Base-by-base conservation (phyloP, 331 rosid genomes). In the Pyracantha coccinea region DNA sequence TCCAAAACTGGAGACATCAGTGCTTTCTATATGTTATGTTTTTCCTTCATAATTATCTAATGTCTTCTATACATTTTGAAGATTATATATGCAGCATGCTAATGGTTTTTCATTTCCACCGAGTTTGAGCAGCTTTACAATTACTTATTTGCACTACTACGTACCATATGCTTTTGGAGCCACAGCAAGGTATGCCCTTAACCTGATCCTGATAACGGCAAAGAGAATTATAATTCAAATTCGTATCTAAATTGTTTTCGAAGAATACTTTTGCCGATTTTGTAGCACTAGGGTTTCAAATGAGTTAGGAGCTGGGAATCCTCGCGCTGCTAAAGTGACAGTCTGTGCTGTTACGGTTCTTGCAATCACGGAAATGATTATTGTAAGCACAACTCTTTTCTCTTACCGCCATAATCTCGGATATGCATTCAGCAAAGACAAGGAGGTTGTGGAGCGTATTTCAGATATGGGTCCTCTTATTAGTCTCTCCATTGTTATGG, bases 291-390 rank as follows among this genome's bases (percentile, higher is more conserved):
- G 89, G 0, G 87, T 90, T 66, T 85, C 96, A 9, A 90, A 90
- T 66, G 96, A 80, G 77, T 52, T 90, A 50, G 96, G 96, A 35
- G 88, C 89, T 11, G 89, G 86, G n/a, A 88, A 86, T 80, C 79
- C 88, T 13, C 64, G 10, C 11, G 88, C 77, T 17, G 87, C 89
- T 1, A 64, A 53, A 64, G n/a, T 78, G 7, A 75, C 82, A 6
- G 86, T 85, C 24, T 23, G 38, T 17, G 83, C 74, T 1, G 84
- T 52, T 19, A 57, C 83, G 58, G 63, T 73, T 72, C 67, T 88
- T 14, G 88, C 82, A 59, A 60, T 70, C 4, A 29, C 2, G 8
- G 92, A 88, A 79, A 82, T 82, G 4, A 55, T 70, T 12, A 64
- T 72, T 20, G 77, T 84, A 5, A 74, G 92, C 87, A 61, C 68